Evolutionary conservation across 805 yeast species (phyloP).

Genomic region (Candida nitratophila): DNA sequence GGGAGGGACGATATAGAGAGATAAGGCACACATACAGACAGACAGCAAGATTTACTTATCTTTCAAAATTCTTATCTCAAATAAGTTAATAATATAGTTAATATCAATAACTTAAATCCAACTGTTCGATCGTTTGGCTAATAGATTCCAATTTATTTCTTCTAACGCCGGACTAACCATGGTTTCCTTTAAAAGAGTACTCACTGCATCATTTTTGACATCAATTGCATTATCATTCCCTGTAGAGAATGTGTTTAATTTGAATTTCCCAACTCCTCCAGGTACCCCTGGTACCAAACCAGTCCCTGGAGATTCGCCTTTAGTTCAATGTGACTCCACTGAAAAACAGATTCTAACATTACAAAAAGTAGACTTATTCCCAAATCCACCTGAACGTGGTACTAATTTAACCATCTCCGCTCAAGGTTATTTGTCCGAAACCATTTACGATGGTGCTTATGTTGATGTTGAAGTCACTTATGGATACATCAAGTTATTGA

Average conservation of each 20-base stretch:
- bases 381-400: constrained; percentile 92
- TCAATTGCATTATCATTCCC: constrained; percentile 9
- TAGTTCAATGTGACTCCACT: constrained; percentile 64
- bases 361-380: constrained; percentile 51
- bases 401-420: constrained; percentile 74
- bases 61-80: too few relatives aligned
- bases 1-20: too few relatives aligned
- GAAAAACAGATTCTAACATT: constrained; percentile 60
- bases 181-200: constrained; percentile 8
- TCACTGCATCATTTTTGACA: constrained; percentile 2
- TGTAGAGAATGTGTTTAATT: constrained; percentile 6
- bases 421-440: constrained; percentile 48
- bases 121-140: too few relatives aligned
- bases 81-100: too few relatives aligned
- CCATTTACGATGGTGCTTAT: constrained; percentile 78
- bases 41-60: too few relatives aligned
- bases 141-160: background rate
- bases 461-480: constrained; percentile 90
- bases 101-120: too few relatives aligned
- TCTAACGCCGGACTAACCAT: background rate
- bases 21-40: too few relatives aligned
- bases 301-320: constrained; percentile 87
- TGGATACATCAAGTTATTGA: constrained; percentile 82
- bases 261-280: constrained; percentile 10
- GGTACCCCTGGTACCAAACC: constrained; percentile 39